Percentiles rank a stretch among this genome's conserved stretches.
Conservation (phyloP, 768 basidiomycete genomes). For the Cystofilobasidium capitatum region DNA sequence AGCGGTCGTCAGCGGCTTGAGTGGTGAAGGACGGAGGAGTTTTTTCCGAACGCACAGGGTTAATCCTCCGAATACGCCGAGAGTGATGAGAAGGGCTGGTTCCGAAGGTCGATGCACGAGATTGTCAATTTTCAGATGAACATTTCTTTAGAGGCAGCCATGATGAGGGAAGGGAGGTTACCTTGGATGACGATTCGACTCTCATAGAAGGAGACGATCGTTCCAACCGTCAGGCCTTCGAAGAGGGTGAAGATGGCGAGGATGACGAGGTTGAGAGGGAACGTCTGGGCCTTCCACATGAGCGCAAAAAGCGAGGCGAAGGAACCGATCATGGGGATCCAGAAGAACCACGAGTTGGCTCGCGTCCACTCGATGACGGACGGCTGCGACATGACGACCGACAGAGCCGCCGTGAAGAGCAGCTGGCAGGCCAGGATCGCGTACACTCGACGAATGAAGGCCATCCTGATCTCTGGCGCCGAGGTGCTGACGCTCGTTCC, state of each 20-base stretch:
- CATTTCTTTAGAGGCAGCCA: background rate
- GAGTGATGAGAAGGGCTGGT: constrained; percentile 57
- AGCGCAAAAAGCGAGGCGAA: constrained; percentile 22
- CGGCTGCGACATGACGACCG: constrained; percentile 19
- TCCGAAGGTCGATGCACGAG: constrained; percentile 56
- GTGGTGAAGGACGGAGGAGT: constrained; percentile 44
- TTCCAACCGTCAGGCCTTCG: constrained; percentile 85
- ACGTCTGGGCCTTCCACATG: constrained; percentile 21
- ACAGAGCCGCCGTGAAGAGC: constrained; percentile 11
- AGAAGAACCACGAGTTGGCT: constrained; percentile 17
- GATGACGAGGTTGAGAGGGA: constrained; percentile 58
- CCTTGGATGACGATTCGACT: constrained; percentile 31
- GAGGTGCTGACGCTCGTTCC: constrained; percentile 10
- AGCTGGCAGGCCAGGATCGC: constrained; percentile 22
- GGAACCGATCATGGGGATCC: constrained; percentile 20
- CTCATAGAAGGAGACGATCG: constrained; percentile 48
- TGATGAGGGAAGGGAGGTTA: constrained; percentile 15
- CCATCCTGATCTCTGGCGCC: constrained; percentile 12
- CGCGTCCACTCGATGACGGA: constrained; percentile 8
- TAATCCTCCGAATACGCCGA: constrained; percentile 67
- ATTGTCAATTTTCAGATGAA: background rate
- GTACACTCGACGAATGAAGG: constrained; percentile 27
- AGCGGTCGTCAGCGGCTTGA: background rate
- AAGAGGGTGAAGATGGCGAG: constrained; percentile 78
- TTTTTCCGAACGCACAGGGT: constrained; percentile 93